A percentile compares a stretch with the other conserved stretches of the same genome.
phyloP scores from a whole-genome alignment of 306 rosid species.

The Pyrus betulifolia region DNA sequence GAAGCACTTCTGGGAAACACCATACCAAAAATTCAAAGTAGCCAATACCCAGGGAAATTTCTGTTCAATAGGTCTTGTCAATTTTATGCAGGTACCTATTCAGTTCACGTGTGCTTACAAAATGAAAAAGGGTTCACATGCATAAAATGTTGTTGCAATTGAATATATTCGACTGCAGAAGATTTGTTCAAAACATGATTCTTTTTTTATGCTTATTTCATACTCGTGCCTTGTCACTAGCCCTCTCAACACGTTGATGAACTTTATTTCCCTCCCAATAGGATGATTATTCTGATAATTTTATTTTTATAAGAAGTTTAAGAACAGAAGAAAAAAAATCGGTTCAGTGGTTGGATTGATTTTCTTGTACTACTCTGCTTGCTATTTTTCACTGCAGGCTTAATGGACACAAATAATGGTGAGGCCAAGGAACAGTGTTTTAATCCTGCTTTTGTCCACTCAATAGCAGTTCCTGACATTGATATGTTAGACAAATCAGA shows the following conservation, averaged over 20 bases:
- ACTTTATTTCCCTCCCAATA: background rate
- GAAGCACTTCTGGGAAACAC: background rate
- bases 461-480: constrained; percentile 70
- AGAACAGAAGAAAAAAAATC: background rate
- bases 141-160: background rate
- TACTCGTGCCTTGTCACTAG: background rate
- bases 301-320: background rate
- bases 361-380: background rate
- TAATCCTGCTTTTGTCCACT: constrained; percentile 85
- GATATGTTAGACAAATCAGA: constrained; percentile 66
- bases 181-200: background rate
- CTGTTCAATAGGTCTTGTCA: background rate
- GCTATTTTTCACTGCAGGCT: constrained; percentile 40
- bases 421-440: constrained; percentile 48
- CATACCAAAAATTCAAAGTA: background rate
- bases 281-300: background rate
- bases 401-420: constrained; percentile 30
- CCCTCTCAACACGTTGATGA: background rate
- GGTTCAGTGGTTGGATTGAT: background rate
- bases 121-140: background rate
- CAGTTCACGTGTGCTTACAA: background rate
- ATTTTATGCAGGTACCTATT: background rate
- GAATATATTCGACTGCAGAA: too few relatives aligned
- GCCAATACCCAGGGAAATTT: background rate
- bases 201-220: background rate